phyloP scores from a whole-genome alignment of 139 green algal genomes.

The Auxenochlorella pyrenoidosa region DNA sequence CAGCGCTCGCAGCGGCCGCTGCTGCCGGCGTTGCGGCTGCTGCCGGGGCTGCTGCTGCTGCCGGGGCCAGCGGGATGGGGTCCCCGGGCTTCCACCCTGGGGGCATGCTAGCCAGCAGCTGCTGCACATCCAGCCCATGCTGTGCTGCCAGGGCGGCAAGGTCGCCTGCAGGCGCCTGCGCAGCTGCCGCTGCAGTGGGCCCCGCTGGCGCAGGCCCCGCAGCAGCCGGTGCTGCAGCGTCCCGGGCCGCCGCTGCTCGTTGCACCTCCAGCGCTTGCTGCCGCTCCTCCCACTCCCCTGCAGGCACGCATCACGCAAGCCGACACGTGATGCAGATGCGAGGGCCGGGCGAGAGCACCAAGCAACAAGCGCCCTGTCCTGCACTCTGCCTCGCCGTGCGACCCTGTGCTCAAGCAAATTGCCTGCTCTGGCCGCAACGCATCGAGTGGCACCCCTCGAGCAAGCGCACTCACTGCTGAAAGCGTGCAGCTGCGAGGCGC shows the following conservation, averaged over 20 bases:
- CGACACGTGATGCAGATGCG: too few species aligned
- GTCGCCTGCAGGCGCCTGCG: neutral
- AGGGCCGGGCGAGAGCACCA: too few species aligned
- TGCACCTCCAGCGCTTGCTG: constrained; percentile 3
- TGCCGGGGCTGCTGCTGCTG: neutral
- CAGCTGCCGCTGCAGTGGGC: neutral
- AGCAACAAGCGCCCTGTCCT: too few species aligned
- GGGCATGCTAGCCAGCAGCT: constrained; percentile 48
- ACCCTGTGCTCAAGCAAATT: too few species aligned
- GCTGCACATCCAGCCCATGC: constrained; percentile 8
- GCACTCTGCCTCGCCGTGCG: too few species aligned
- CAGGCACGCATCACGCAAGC: neutral
- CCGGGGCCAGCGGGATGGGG: constrained; percentile 29
- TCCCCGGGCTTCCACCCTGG: constrained; percentile 61
- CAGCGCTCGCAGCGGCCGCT: neutral
- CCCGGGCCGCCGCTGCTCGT: neutral
- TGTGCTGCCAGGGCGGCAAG: neutral
- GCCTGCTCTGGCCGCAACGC: too few species aligned
- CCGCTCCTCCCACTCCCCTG: constrained; percentile 24
- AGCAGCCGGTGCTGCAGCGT: neutral
- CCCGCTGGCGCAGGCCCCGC: neutral
- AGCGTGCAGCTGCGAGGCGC: constrained; percentile 54
- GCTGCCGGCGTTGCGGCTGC: neutral
- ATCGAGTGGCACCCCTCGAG: neutral
- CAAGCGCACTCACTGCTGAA: constrained; percentile 22